These are phyloP conservation scores for Pigoraptor vietnamica DNA, from an alignment of 78 protist species.

Conservation along the genomic window DNA sequence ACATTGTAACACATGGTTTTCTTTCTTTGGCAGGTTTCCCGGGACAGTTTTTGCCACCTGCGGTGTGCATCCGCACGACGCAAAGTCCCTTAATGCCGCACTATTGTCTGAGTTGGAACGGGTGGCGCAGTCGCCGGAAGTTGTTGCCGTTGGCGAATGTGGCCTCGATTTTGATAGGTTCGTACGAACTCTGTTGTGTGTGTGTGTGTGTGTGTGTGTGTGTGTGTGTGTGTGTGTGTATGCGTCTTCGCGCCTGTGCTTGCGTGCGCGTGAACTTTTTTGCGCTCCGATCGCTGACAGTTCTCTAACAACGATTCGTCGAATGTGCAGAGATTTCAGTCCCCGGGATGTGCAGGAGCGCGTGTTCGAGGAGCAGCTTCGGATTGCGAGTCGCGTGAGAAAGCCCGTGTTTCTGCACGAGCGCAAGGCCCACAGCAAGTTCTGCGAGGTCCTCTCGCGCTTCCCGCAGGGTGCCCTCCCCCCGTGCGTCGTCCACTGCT, in stretches of 20 bases:
- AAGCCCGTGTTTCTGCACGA: conserved; percentile 4
- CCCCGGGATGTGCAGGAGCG: not conserved
- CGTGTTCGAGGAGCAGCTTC: not conserved
- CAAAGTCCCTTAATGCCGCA: not conserved
- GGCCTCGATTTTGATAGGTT: not conserved
- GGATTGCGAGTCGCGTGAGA: not conserved
- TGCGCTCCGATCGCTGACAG: no score
- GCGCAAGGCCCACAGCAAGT: not conserved
- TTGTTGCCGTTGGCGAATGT: not conserved
- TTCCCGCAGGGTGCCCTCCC: not conserved
- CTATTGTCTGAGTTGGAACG: not conserved
- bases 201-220: not conserved
- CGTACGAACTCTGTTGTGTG: not conserved
- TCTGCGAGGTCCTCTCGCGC: not conserved
- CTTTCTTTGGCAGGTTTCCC: not conserved
- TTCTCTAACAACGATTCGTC: not conserved
- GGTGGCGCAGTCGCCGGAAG: not conserved
- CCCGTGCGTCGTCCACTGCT: not conserved
- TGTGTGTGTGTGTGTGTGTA: not conserved
- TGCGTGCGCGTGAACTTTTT: no score
- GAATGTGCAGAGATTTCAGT: not conserved
- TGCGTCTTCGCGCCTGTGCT: no score
- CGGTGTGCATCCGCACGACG: not conserved
- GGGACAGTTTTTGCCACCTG: not conserved
- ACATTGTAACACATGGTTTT: no score